Evolutionary conservation across 2,329 filamentous ascomycete species (phyloP), one percentile per base, ranked within the genome.

Genomic region (Zymoseptoria pseudotritici): DNA sequence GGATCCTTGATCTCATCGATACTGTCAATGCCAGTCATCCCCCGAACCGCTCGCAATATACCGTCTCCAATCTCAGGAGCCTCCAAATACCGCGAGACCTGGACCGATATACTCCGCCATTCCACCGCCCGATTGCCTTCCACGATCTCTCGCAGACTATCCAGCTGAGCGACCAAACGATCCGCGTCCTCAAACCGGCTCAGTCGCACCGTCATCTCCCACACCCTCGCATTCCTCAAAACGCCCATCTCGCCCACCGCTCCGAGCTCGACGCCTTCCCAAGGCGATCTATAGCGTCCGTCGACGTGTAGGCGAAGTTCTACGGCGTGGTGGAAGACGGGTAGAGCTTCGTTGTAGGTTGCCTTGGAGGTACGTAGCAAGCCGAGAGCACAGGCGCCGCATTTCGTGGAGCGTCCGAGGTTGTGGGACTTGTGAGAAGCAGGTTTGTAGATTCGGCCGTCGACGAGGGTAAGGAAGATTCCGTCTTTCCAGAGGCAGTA

Each of bases 261-360:
- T 46, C 62, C 62, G 1, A 64, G 55, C 55, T 62, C 60, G 0
- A 54, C 60, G 1, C 62, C 62, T 54, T 60, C 62, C 3, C 53
- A 58, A 1, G 62, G 60, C 0, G 50, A 52, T 13, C 61, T 56
- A 46, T 64, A 64, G 17, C 62, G 26, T 29, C 62, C 62, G 26
- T 64, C 60, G 11, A 64, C 55, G 20, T 64, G 62, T 11, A 64
- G 21, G 1, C 56, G 53, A 10, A 62, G 17, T n/a, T 62, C 58
- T 1, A 64, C 53, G 6, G 54, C 56, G 13, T 72, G 65, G 59
- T 74, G 72, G 70, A 80, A 81, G 52, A 80, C 71, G 11, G 67
- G 70, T 22, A 70, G 70, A 5, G 78, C 73, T 67, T 82, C 80
- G 53, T 69, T 61, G 60, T 76, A 73, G 46, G 81, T 66, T 61